Conservation (phyloP, 208 protist genomes). For the Crithidia fasciculata region DNA sequence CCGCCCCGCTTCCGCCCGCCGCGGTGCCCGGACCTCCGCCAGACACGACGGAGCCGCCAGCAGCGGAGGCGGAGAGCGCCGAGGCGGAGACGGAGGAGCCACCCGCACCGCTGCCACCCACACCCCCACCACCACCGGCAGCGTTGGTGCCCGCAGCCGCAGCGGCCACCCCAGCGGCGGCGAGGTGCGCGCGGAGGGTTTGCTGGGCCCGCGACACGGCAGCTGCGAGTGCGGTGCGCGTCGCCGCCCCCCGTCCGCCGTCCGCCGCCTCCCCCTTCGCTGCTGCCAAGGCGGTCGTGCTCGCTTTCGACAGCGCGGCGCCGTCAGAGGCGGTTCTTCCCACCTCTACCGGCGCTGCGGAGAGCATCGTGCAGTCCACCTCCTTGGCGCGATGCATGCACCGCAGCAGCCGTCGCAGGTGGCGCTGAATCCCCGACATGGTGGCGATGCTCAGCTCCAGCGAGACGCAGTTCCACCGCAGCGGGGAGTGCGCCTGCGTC, state of each 20-base stretch:
- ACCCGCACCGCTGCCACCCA: not conserved
- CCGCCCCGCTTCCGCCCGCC: not conserved
- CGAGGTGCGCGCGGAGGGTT: slow-evolving; percentile 25
- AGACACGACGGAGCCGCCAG: not conserved
- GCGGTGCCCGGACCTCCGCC: slow-evolving; percentile 1
- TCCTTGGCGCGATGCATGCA: slow-evolving; percentile 23
- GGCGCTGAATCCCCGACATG: slow-evolving; percentile 20
- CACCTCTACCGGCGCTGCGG: not conserved
- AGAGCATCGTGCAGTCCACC: not conserved
- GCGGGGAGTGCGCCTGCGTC: not conserved
- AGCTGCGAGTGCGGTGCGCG: slow-evolving; percentile 23
- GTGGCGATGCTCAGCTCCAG: slow-evolving; percentile 21
- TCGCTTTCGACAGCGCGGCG: not conserved
- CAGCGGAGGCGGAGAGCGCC: not conserved
- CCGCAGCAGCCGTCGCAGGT: slow-evolving; percentile 26
- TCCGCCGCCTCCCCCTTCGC: not conserved
- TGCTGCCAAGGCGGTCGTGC: not conserved
- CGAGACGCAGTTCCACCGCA: slow-evolving; percentile 33
- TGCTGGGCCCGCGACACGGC: slow-evolving; percentile 32
- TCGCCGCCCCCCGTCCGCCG: not conserved
- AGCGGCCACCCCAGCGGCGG: not conserved
- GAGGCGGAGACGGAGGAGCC: not conserved
- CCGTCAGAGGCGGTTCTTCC: not conserved
- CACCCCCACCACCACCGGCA: not conserved
- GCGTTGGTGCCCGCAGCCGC: not conserved